Base-by-base conservation (phyloP, 2,329 filamentous ascomycete genomes). In the Nigrospora osmanthi region DNA sequence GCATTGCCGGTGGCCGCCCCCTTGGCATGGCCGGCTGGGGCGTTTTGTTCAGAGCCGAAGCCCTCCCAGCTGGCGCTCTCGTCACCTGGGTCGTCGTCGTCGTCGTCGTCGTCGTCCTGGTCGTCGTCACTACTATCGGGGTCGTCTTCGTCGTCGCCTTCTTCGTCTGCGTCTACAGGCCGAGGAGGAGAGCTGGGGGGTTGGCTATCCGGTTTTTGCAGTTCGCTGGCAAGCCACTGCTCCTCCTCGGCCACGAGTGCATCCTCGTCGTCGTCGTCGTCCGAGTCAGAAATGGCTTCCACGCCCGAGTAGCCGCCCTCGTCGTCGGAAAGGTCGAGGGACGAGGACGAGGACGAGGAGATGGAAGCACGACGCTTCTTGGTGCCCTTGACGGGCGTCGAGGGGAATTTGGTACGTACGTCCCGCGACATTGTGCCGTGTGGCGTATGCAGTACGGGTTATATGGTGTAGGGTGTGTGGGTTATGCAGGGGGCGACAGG, bases 191-290 rank as follows among this genome's bases (percentile, higher is more conserved):
- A 63, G 54, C 45, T 62, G 55, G 62, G 56, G 52, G 51, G 55
- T 48, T 61, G 63, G 54, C 45, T 62, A 55, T 62, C 56, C 52
- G 51, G 56, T 49, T 61, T 60, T 35, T 66, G 60, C 52, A 61
- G 58, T 50, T 63, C 65, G 52, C 72, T 65, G 45, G 65, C 64
- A 47, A 87, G 71, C 50, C 90, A 87, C 54, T 83, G 79, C 62
- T 81, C 75, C 69, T 89, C 87, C 76, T 93, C 87, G 70, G 81
- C 76, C 72, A 82, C 79, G 58, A 85, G 78, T 45, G 91, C 80
- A 72, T 87, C 80, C 52, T 86, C 80, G 63, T 91, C 84, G 61
- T 91, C 87, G 51, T 88, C 83, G 50, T 90, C 78, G 44, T 78
- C 87, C 11, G 80, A 83, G 55, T 90, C 87, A 53, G 79, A 87